These are phyloP conservation scores for Aschersonia sp. DNA, from an alignment of 2,329 filamentous ascomycete species.

Conservation along the genomic window DNA sequence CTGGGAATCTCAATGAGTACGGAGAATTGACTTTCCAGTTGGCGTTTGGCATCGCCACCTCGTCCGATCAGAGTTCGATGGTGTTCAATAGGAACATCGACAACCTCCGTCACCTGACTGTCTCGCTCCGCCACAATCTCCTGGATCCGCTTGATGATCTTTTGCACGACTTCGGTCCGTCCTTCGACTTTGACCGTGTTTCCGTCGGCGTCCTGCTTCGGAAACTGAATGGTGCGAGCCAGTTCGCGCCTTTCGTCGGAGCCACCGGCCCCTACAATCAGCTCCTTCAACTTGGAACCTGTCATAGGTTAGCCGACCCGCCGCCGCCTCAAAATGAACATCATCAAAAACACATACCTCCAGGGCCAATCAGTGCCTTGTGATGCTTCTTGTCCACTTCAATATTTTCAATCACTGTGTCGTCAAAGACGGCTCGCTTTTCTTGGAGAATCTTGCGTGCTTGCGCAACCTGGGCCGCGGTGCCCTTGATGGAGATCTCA, in stretches of 20 bases:
- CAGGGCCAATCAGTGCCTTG: slow-evolving; percentile 72
- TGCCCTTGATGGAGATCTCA: slow-evolving; percentile 84
- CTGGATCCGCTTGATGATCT: slow-evolving; percentile 71
- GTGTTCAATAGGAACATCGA: slow-evolving; percentile 81
- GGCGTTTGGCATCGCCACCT: slow-evolving; percentile 73
- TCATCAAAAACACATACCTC: slow-evolving; percentile 46
- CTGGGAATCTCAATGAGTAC: slow-evolving; percentile 84
- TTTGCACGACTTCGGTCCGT: slow-evolving; percentile 69
- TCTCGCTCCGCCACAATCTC: slow-evolving; percentile 71
- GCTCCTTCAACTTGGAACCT: slow-evolving; percentile 75
- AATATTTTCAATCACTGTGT: slow-evolving; percentile 71
- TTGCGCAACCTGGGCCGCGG: slow-evolving; percentile 76
- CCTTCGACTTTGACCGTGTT: slow-evolving; percentile 83
- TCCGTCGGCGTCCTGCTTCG: slow-evolving; percentile 70
- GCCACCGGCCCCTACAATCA: slow-evolving; percentile 78
- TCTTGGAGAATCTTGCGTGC: slow-evolving; percentile 84
- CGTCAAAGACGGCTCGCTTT: slow-evolving; percentile 75
- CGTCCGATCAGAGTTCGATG: slow-evolving; percentile 85
- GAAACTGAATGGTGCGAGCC: slow-evolving; percentile 87
- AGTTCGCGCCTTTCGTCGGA: slow-evolving; percentile 73
- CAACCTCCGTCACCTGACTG: slow-evolving; percentile 60
- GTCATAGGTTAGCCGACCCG: slow-evolving; percentile 4
- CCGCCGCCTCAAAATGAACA: neutral
- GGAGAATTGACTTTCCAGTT: slow-evolving; percentile 73
- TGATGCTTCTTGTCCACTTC: slow-evolving; percentile 94